Evolutionary conservation across 2,329 filamentous ascomycete species (phyloP), one percentile per base, ranked within the genome.

Genomic region (Thelonectria discophora): DNA sequence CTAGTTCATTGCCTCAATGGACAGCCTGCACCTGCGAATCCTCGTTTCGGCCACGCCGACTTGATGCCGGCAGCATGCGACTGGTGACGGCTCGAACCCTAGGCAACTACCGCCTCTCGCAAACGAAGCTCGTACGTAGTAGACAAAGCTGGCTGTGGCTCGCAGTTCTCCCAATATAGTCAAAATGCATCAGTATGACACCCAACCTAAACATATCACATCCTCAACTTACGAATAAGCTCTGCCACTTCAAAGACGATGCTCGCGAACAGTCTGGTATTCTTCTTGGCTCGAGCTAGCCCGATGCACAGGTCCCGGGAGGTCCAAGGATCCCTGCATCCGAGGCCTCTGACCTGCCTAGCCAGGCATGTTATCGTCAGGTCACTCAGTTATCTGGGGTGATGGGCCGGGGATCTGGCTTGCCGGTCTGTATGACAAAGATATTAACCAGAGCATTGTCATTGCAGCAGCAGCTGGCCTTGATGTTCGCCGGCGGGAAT

Each of bases 311-410:
- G 20, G 21, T 24, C 21, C 24, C 27, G 34, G 20, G 10, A 47
- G 20, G 21, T 24, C 21, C 24, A 32, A 24, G 20, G 6, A 45
- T 52, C 51, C 47, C 37, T 54, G 40, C 12, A 32, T 11, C 18
- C 51, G 15, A 24, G 20, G 37, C 43, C 52, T 32, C 39, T 54
- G 58, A 55, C 52, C 58, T 60, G 53, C 58, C 58, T 55, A 60
- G 47, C 46, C 32, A 15, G 52, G 52, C 40, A 42, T 42, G 52
- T 34, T 34, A 42, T 39, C 47, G 43, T 42, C 30, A 47, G 42
- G 52, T 51, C 52, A 32, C 30, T 39, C 50, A n/a, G 54, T 21
- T 60, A 52, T 48, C 58, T 55, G 52, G 42, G 47, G 34, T 56
- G 58, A 48, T 21, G 27, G 3, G 10, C 58, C 20, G 48, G 47